Evolutionary conservation across 805 yeast species (phyloP), one percentile per base, ranked within the genome.

Genomic region (Zygoascus biomembranicola): DNA sequence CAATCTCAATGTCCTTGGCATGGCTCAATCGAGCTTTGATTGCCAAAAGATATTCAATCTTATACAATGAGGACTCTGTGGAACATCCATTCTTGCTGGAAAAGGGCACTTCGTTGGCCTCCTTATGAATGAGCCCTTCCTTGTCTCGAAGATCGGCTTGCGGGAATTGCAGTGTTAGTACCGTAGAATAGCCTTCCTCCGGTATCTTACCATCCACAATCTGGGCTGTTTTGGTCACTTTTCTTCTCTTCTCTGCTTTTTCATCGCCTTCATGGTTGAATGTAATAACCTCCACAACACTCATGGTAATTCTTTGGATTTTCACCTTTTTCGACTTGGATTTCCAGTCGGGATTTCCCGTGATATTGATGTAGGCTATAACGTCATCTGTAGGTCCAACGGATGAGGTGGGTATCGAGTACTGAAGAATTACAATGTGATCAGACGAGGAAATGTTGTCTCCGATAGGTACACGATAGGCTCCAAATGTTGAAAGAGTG

Each of bases 331-430:
- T 60, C 6, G 73, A 62, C 56, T 67, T 66, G n/a, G 64, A 53
- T 11, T 55, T 53, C 66, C 69, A 63, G 56, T 71, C 76, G 2
- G 61, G 64, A 50, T 73, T 73, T 13, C 72, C 68, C n/a, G 54
- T 47, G 2, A 70, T 58, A 32, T 61, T 63, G 47, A 70, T 46
- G 43, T 54, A 57, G n/a, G 68, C 63, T 3, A 57, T 55, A 1
- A 72, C 52, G 14, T 52, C 51, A 52, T 72, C 76, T 9, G 69
- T 63, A 2, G 75, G 76, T 3, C 76, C 76, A 50, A 61, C 71
- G 1, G 73, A 69, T 1, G 72, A 59, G 9, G 62, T 55, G 1
- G 70, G 68, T 5, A 70, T 52, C 13, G 65, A 57, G 52, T 65
- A 68, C 32, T 68, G 66, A 10, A 71, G 56, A 8, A 60, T 59